A percentile compares a stretch with the other conserved stretches of the same genome.
phyloP scores from a whole-genome alignment of 257 asterid genomes.

The Jacaranda mimosifolia region DNA sequence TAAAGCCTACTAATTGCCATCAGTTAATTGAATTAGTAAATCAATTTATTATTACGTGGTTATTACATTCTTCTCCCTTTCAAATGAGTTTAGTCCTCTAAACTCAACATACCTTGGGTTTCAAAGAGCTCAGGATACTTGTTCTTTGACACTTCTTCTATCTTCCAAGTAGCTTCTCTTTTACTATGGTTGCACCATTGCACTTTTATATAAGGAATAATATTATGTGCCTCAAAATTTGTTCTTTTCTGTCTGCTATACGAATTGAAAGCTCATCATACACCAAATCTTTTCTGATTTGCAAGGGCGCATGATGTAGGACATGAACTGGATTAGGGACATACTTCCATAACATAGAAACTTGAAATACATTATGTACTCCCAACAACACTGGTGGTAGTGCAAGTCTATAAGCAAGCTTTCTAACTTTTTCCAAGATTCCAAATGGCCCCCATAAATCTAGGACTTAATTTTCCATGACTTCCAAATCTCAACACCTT shows the following conservation, averaged over 20 bases:
- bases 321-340: background rate
- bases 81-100: too few relatives aligned
- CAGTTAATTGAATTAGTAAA: too few relatives aligned
- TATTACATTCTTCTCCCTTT: too few relatives aligned
- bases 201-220: background rate
- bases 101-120: too few relatives aligned
- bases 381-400: background rate
- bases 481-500: too few relatives aligned
- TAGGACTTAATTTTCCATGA: too few relatives aligned
- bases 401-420: background rate
- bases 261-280: background rate
- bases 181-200: background rate
- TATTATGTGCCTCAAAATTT: background rate
- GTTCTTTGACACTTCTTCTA: background rate
- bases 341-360: background rate
- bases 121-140: too few relatives aligned
- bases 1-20: too few relatives aligned
- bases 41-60: too few relatives aligned
- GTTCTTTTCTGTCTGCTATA: background rate
- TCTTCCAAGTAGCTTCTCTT: background rate
- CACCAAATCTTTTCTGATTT: background rate
- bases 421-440: too few relatives aligned
- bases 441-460: too few relatives aligned
- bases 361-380: background rate
- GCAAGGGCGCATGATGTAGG: background rate